Base-by-base conservation (phyloP, 1,284 basidiomycete genomes). In the Irpex sp. region DNA sequence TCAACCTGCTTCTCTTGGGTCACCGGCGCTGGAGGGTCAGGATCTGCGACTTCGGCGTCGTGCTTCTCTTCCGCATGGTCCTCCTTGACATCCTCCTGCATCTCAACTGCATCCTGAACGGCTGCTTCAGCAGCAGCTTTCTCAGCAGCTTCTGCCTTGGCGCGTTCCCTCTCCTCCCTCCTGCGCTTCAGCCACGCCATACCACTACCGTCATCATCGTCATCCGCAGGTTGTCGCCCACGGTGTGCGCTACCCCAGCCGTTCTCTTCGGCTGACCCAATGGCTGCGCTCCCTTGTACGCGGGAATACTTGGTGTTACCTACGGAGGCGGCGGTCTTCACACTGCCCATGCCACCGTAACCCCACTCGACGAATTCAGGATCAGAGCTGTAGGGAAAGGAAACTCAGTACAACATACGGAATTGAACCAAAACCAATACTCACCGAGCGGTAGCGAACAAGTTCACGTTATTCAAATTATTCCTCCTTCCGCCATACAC, bases 321-420 rank as follows among this genome's bases (percentile, higher is more conserved):
- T 63, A 64, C 66, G 58, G 63, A 65, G 35, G 61, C 64, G 56
- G 65, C 71, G 6, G 67, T 69, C 67, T 74, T 76, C 4, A 90
- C 87, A 58, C 82, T 84, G 33, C 90, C 90, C 90, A 92, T 91
- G 3, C 90, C 90, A 56, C 90, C 90, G 64, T 90, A 90, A 1
- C 90, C 90, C 90, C 90, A 93, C 71, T 92, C 90, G 28, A 92
- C 89, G 66, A 93, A 93, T 71, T 88, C 85, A 48, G 86, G 85
- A 37, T 91, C 87, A 19, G 18, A 33, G 70, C 69, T 48, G 63
- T 51, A 3, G 64, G 67, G 48, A 19, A 55, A 60, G 45, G 23
- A 37, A 48, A 37, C 54, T 59, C 33, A 54, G 49, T 52, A 35
- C 37, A 63, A 28, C n/a, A 49, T 12, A 59, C 48, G 19, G 58